Evolutionary conservation across 2,329 filamentous ascomycete genomes (phyloP), one percentile per base, ranked within the genome.

Genomic region (Colletotrichum sp.): DNA sequence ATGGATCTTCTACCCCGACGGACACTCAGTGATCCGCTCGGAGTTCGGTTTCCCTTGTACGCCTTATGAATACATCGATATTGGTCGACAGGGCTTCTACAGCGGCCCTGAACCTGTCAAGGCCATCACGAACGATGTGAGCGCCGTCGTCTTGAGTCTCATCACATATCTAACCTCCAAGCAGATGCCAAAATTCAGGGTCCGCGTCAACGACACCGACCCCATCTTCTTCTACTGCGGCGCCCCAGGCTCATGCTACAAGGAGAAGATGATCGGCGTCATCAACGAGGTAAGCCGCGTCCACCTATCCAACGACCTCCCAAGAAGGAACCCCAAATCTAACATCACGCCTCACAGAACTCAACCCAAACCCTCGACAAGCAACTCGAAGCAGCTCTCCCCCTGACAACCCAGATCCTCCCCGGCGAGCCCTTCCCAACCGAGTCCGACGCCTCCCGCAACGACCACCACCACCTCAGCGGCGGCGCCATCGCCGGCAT

Each of bases 221-320:
- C 93, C 94, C 0, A 89, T 92, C 18, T 94, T 93, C 82, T 94
- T 90, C 83, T 95, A 95, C 82, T 95, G 93, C 78, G 91, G 92
- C 0, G 93, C 93, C 0, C 89, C 91, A 0, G 89, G 87, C 1
- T 94, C 93, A 3, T 96, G 95, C 80, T 87, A 88, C 5, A 82
- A 85, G 4, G 89, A 93, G 59, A 89, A 91, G 26, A 96, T 96
- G 94, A 89, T 96, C 18, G 94, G 94, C 5, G 93, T 91, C 2
- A 93, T 96, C 79, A 96, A 96, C 80, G 90, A 93, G 8, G 90
- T 92, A 86, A 76, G 87, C 73, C 24, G 30, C 8, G 34, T 24
- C 32, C 10, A 6, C n/a, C 63, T 30, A 8, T 0, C 1, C 15
- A 26, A 57, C 26, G 26, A 4, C 39, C 21, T 28, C 34, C 1